Evolutionary conservation across 1,284 basidiomycete species (phyloP).

Genomic region (Tremellales sp.): DNA sequence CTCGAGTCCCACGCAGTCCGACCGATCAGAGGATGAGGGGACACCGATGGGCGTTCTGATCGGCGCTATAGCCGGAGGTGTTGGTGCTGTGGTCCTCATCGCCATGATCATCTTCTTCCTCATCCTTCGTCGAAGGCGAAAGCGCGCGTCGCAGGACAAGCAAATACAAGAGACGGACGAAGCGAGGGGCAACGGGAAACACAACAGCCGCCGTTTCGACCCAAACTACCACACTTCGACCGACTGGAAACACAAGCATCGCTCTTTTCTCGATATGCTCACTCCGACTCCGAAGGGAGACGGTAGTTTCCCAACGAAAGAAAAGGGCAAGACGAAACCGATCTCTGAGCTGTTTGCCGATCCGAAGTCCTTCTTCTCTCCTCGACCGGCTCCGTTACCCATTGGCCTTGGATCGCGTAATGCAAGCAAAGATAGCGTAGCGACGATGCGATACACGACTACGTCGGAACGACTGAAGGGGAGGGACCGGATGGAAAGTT

Average conservation of each 20-base stretch:
- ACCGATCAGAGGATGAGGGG: too few species aligned
- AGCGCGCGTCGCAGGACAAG: not conserved
- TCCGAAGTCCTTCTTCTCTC: conserved; percentile 7
- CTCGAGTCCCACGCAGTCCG: too few species aligned
- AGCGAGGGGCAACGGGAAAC: not conserved
- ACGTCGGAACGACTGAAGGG: conserved; percentile 4
- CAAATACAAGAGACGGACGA: conserved; percentile 4
- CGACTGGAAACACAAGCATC: not conserved
- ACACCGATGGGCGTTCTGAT: conserved; percentile 16
- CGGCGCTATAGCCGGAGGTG: conserved; percentile 18
- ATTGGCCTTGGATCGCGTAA: not conserved
- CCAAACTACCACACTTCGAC: not conserved
- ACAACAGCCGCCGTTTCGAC: not conserved
- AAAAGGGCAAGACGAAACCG: too few species aligned
- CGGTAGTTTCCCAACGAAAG: too few species aligned
- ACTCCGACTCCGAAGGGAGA: not conserved
- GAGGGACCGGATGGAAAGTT: not conserved
- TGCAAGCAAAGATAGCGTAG: not conserved
- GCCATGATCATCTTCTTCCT: conserved; percentile 9
- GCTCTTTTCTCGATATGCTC: conserved; percentile 2
- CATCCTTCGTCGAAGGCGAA: not conserved
- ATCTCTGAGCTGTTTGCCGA: not conserved
- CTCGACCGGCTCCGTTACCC: conserved; percentile 11
- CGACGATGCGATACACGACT: conserved; percentile 6
- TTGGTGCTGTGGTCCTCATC: conserved; percentile 6